Percentiles rank a stretch among this genome's conserved stretches.
These are phyloP conservation scores for Exserohilum rostratum DNA, from an alignment of 2,329 filamentous ascomycete genomes.

Conservation along the genomic window DNA sequence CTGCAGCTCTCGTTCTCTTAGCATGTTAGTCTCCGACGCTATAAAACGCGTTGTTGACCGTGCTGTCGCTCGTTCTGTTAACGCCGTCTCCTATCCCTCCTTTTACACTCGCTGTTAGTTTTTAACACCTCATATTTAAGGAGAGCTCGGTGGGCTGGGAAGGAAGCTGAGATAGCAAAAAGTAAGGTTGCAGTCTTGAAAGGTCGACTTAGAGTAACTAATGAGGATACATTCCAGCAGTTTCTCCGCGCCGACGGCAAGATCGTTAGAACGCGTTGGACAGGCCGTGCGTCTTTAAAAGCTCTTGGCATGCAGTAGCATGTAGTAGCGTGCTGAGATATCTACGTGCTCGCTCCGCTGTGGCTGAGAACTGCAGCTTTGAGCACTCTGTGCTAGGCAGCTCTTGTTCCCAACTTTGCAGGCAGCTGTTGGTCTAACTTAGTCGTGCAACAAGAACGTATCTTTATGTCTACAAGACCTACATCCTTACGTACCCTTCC, in stretches of 20 bases:
- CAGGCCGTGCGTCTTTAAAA: not conserved
- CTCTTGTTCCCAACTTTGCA: not conserved
- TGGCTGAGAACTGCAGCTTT: no score
- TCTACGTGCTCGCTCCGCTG: not conserved
- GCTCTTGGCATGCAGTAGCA: not conserved
- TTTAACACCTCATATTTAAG: not conserved
- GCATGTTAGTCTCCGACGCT: not conserved
- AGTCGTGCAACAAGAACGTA: not conserved
- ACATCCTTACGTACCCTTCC: not conserved
- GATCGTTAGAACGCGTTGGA: not conserved
- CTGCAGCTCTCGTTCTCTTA: not conserved
- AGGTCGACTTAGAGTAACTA: not conserved
- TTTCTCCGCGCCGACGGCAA: not conserved
- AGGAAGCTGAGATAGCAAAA: not conserved
- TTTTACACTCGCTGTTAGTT: not conserved
- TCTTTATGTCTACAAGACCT: slow-evolving; percentile 1
- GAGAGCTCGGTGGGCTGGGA: not conserved
- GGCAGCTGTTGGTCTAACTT: no score
- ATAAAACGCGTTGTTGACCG: not conserved
- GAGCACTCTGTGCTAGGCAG: not conserved
- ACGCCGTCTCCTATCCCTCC: not conserved
- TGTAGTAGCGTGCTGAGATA: no score
- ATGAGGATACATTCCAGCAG: not conserved
- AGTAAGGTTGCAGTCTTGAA: not conserved
- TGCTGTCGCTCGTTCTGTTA: not conserved